Base-by-base conservation (phyloP, 768 basidiomycete genomes). In the Trametes punicea region DNA sequence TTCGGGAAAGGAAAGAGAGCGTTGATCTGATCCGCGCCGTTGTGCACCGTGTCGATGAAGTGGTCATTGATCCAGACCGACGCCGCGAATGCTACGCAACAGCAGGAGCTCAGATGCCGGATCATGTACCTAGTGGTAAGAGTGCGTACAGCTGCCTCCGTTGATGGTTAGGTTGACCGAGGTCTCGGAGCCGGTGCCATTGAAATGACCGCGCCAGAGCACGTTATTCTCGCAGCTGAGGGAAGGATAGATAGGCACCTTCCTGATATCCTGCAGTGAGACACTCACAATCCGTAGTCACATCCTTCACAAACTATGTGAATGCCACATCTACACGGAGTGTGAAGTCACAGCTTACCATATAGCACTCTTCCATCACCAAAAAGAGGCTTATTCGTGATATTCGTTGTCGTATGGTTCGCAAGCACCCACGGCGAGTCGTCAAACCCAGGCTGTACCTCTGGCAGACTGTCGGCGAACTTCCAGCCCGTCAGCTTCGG, bases 141-240 rank as follows among this genome's bases (percentile, higher is more conserved):
- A 6, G 25, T 15, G 58, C 69, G 16, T 53, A 85, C 87, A 88
- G 77, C 81, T 78, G 10, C 90, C 88, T 7, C 90, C 91, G 59
- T 91, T 90, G 64, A 93, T 86, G 1, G 85, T 86, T 11, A 93
- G 71, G 58, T 88, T 88, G 25, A 86, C 81, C 29, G 77, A 84
- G 64, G 77, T 81, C 65, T 85, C 84, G 1, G 66, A 63, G 11
- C 83, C 82, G 0, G 79, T 83, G 0, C 80, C 81, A 13, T 68
- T 75, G 70, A 93, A 93, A 69, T 91, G 87, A 1, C 91, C 91
- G 29, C 88, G 78, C 88, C 88, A 93, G 13, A 93, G 73, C 27
- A 91, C 85, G 6, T 80, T 75, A 63, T 90, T 90, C 70, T 93
- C 90, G 60, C 90, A 92, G 72, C 90, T 91, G 20, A 46, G 5